Conservation (phyloP, 2,329 filamentous ascomycete genomes). For the Myriosclerotinia duriaeana region DNA sequence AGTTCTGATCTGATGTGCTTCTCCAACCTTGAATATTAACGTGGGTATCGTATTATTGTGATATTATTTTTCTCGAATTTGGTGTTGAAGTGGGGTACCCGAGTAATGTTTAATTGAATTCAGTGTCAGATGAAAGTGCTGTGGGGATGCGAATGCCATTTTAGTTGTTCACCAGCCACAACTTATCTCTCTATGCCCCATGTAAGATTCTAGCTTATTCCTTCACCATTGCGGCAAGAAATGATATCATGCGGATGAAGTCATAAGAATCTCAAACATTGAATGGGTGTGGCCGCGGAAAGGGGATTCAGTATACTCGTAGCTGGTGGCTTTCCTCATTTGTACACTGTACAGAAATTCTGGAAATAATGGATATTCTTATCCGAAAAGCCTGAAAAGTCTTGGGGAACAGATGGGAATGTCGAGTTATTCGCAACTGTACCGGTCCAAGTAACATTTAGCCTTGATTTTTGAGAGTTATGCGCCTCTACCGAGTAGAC, state of each 20-base stretch:
- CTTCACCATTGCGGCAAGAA: background rate
- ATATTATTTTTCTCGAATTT: background rate
- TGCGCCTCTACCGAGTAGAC: background rate
- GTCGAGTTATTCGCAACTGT: background rate
- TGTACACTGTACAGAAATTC: background rate
- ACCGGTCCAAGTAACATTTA: background rate
- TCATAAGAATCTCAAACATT: background rate
- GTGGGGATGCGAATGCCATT: background rate
- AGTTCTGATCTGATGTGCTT: background rate
- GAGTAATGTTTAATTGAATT: constrained; percentile 8
- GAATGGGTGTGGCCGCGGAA: background rate
- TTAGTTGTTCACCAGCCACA: constrained; percentile 15
- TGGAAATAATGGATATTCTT: background rate
- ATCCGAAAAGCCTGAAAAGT: background rate
- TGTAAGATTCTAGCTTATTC: background rate
- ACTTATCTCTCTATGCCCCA: constrained; percentile 15
- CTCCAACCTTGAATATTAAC: background rate
- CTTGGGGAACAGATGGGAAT: background rate
- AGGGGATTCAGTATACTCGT: background rate
- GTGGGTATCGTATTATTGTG: constrained; percentile 3
- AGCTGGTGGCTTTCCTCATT: constrained; percentile 3
- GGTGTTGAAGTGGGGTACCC: constrained; percentile 1
- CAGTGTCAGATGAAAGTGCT: constrained; percentile 9
- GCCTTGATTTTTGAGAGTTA: constrained; percentile 5
- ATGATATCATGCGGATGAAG: constrained; percentile 20